Conservation (phyloP, 2,329 filamentous ascomycete genomes). For the Neonectria faginata region DNA sequence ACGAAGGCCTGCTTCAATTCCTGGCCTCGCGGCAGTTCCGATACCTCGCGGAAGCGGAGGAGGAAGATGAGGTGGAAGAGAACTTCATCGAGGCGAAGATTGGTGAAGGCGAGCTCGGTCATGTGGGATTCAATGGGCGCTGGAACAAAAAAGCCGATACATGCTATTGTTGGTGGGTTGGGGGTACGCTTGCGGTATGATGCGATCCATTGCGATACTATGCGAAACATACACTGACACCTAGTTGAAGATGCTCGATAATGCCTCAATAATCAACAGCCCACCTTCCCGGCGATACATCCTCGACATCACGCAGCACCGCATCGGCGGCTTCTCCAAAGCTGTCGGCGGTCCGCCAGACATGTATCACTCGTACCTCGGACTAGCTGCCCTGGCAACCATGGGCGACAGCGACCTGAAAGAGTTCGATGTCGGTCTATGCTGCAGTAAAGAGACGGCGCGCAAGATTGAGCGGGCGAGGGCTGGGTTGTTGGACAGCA, state of each 20-base stretch:
- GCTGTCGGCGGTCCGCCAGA: constrained; percentile 75
- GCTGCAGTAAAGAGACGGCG: constrained; percentile 73
- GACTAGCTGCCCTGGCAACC: constrained; percentile 81
- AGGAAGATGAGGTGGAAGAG: constrained; percentile 59
- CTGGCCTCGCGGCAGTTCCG: constrained; percentile 73
- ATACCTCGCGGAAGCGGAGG: constrained; percentile 63
- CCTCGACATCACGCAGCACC: constrained; percentile 86
- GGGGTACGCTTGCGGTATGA: constrained; percentile 67
- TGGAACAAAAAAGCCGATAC: constrained; percentile 94
- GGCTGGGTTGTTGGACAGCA: constrained; percentile 49
- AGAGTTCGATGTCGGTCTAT: constrained; percentile 79
- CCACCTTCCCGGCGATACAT: constrained; percentile 79
- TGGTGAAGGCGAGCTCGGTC: constrained; percentile 52
- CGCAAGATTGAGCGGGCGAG: constrained; percentile 62
- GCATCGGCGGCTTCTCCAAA: constrained; percentile 87
- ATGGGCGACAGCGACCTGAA: constrained; percentile 78
- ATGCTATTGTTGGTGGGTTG: constrained; percentile 95
- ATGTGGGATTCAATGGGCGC: constrained; percentile 88
- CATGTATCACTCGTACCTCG: constrained; percentile 90
- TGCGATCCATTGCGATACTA: no score
- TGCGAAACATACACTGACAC: constrained; percentile 11
- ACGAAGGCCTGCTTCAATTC: constrained; percentile 60
- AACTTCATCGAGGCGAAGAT: constrained; percentile 52
- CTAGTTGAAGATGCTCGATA: constrained; percentile 66
- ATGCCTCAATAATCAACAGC: constrained; percentile 68